phyloP scores from a whole-genome alignment of 2,329 filamentous ascomycete genomes.

The Diaporthe helianthi region DNA sequence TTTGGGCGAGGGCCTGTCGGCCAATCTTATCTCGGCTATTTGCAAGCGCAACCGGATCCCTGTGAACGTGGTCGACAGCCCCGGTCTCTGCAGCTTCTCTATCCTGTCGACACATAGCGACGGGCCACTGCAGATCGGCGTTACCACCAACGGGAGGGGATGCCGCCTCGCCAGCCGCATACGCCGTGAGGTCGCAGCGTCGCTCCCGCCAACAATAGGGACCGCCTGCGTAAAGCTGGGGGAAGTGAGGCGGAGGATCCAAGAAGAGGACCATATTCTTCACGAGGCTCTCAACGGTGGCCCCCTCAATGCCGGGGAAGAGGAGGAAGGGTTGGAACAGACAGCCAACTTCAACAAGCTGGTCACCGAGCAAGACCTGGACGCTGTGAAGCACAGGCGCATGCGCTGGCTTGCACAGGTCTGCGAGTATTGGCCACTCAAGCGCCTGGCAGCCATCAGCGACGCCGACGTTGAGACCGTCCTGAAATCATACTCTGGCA shows the following conservation, averaged over 20 bases:
- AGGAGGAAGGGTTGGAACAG: slow-evolving; percentile 74
- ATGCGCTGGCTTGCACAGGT: slow-evolving; percentile 96
- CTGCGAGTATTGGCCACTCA: slow-evolving; percentile 97
- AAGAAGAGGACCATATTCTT: slow-evolving; percentile 71
- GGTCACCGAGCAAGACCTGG: slow-evolving; percentile 74
- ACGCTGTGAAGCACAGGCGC: slow-evolving; percentile 77
- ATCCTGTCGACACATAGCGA: slow-evolving; percentile 89
- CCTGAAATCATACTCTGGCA: slow-evolving; percentile 71
- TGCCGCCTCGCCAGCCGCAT: slow-evolving; percentile 93
- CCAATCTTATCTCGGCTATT: slow-evolving; percentile 69
- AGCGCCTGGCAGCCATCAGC: slow-evolving; percentile 77
- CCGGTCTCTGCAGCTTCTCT: slow-evolving; percentile 86
- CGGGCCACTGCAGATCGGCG: slow-evolving; percentile 90
- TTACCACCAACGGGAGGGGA: slow-evolving; percentile 93
- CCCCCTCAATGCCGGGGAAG: slow-evolving; percentile 38
- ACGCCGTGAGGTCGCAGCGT: slow-evolving; percentile 83
- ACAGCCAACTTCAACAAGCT: slow-evolving; percentile 84
- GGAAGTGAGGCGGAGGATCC: slow-evolving; percentile 71
- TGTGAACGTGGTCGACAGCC: slow-evolving; percentile 89
- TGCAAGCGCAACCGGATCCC: slow-evolving; percentile 86
- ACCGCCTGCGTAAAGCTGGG: slow-evolving; percentile 80
- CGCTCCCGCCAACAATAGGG: slow-evolving; percentile 78
- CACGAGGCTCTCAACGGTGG: slow-evolving; percentile 42
- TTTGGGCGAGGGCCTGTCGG: slow-evolving; percentile 33
- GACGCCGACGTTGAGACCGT: slow-evolving; percentile 81